Base-by-base conservation (phyloP, 129 eudicot genomes). In the Mikania micrantha region DNA sequence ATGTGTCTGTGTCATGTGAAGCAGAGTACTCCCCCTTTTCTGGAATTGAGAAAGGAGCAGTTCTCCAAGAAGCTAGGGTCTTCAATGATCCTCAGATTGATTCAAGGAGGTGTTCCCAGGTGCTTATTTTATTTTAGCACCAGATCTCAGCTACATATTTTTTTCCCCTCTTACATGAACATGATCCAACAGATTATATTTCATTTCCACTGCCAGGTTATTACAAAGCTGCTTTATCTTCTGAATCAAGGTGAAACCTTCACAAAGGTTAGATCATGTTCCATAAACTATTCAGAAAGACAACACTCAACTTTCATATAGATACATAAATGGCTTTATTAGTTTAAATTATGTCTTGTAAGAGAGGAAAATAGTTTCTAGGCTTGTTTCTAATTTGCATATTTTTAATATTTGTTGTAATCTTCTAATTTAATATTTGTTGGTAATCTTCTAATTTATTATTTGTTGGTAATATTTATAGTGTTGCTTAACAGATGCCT, bases 31-130 rank as follows among this genome's bases (percentile, higher is more conserved):
- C 97, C 25, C 97, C 97, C 49, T 91, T 91, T 80, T 41, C 79
- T 62, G 97, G 97, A 68, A 91, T 91, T 10, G 98, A 91, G 83
- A 91, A 91, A 79, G 97, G 96, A 56, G 96, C 94, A 44, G 97
- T 91, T 25, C 85, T 91, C 44, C 97, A 91, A 69, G 97, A 91
- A 73, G 98, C 92, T 58, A 84, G 98, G 86, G 98, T 92, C 58
- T 92, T 92, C 63, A 88, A 92, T 72, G 98, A 88, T 64, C 95
- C 96, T 74, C 96, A 92, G 71, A 75, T 92, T 24, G 98, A 92
- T 88, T 79, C 98, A 11, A 88, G 98, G 77, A 85, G 95, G 79
- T 88, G 98, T 72, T 92, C 96, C 7, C 98, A 92, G 95, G 98
- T 91, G 57, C 57, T 67, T 58, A 1, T 32, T 39, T 9, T 66